Base-by-base conservation (phyloP, 108 stramenopile genomes). In the Cyclostephanos invisitatus region DNA sequence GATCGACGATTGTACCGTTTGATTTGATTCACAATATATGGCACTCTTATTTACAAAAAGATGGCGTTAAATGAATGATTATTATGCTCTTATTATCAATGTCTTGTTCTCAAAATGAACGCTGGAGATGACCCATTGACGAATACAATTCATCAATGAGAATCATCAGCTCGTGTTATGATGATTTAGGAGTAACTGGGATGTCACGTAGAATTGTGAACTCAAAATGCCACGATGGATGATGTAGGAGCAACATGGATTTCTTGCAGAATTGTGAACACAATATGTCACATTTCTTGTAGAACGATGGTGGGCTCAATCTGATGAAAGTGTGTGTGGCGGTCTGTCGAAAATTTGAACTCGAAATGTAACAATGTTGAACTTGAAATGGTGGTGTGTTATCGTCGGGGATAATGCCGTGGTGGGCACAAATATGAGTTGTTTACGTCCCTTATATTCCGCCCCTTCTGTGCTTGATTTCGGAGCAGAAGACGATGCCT, bases 401-500 rank as follows among this genome's bases (percentile, higher is more conserved):
- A 15, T 46, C 17, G 14, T 46, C 2, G 12, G 14, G 0, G 15
- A 15, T 2, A 17, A 46, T 14, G 44, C 44, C 2, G 11, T 14
- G 15, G 44, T 46, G 44, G 11, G 44, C 14, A 3, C 44, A 46
- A 11, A 46, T 11, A 46, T 15, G 44, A 54, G 10, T 54, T 15
- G 51, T 11, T 18, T 54, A 27, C 9, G 24, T 54, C 22, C 22
- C 22, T 22, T 53, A 11, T 46, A 14, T 15, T 15, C 15, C 14
- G 12, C 0, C 3, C 15, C 2, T 35, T 7, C 35, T 12, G 58
- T 12, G 32, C 35, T 59, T 37, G 58, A 59, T 59, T 59, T 37
- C 35, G 5, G 58, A 35, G 51, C 72, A 64, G 58, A 62, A 56
- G 3, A 75, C 60, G 64, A 75, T 75, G 11, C 74, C 74, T 24